Percentiles rank a stretch among this genome's conserved stretches.
Conservation (phyloP, 1,139 yeast species). For the Meyerozyma elateridarum region DNA sequence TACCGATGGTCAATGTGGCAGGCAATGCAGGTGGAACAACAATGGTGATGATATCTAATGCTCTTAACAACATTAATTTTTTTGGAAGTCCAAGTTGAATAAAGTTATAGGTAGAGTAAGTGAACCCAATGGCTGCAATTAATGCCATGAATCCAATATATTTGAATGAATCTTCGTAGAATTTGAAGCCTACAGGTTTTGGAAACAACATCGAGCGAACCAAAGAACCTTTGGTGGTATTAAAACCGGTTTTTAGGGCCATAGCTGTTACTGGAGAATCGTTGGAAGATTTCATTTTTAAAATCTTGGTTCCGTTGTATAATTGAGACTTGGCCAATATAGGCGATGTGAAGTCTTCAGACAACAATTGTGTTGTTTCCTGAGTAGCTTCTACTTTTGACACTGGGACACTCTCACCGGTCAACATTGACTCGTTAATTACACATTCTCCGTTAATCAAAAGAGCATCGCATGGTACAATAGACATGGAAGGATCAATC, state of each 20-base stretch:
- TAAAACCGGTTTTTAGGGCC: conserved; percentile 89
- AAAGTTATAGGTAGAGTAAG: conserved; percentile 78
- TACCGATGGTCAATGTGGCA: conserved; percentile 93
- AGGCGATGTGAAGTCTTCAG: conserved; percentile 59
- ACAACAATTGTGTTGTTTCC: conserved; percentile 53
- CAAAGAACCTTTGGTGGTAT: conserved; percentile 94
- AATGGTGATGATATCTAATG: conserved; percentile 88
- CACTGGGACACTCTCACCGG: conserved; percentile 98
- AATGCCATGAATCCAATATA: conserved; percentile 92
- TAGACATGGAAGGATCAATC: conserved; percentile 71
- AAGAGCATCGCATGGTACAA: conserved; percentile 86
- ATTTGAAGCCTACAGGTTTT: conserved; percentile 88
- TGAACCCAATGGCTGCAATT: conserved; percentile 81
- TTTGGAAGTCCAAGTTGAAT: conserved; percentile 68
- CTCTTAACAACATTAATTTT: conserved; percentile 73
- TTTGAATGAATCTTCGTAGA: conserved; percentile 89
- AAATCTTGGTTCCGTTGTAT: conserved; percentile 83
- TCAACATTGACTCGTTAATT: conserved; percentile 90
- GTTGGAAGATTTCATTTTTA: conserved; percentile 65
- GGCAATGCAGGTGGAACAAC: conserved; percentile 99
- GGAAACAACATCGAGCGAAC: conserved; percentile 96
- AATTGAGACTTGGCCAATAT: conserved; percentile 68
- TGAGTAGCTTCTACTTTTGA: conserved; percentile 67
- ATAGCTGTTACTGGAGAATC: conserved; percentile 81
- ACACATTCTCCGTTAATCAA: conserved; percentile 88